A percentile compares a stretch with the other conserved stretches of the same genome.
Conservation (phyloP, 208 protist species). For the Zelonia costaricensis region DNA sequence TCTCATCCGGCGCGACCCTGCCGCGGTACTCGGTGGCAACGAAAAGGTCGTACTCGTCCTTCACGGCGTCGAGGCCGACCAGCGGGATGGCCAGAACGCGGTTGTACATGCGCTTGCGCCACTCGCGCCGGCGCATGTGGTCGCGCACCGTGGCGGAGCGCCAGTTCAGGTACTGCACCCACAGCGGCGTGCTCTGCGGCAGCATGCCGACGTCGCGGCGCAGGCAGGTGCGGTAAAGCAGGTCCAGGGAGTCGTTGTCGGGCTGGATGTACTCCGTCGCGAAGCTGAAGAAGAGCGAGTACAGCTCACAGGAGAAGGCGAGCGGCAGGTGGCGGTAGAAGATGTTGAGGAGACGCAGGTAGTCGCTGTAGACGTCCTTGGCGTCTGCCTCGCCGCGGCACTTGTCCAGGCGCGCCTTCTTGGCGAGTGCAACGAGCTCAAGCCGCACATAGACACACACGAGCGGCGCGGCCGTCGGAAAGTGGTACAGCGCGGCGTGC, state of each 20-base stretch:
- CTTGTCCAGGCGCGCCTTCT: slow-evolving; percentile 38
- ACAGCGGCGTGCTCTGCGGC: slow-evolving; percentile 71
- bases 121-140: slow-evolving; percentile 46
- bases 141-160: slow-evolving; percentile 48
- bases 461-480: slow-evolving; percentile 64
- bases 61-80: slow-evolving; percentile 59
- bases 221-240: slow-evolving; percentile 61
- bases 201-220: slow-evolving; percentile 71
- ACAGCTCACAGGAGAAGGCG: slow-evolving; percentile 68
- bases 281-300: slow-evolving; percentile 77
- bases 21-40: slow-evolving; percentile 57
- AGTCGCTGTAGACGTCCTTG: slow-evolving; percentile 54
- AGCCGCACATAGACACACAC: slow-evolving; percentile 52
- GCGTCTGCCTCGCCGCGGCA: slow-evolving; percentile 65
- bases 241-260: slow-evolving; percentile 53
- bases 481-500: slow-evolving; percentile 69
- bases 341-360: slow-evolving; percentile 69
- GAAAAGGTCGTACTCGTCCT: slow-evolving; percentile 81
- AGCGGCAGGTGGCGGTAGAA: slow-evolving; percentile 85
- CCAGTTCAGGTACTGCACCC: slow-evolving; percentile 71
- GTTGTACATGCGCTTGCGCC: slow-evolving; percentile 63
- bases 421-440: slow-evolving; percentile 59
- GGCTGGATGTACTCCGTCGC: slow-evolving; percentile 58
- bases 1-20: slow-evolving; percentile 55
- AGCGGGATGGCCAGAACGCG: slow-evolving; percentile 76